Base-by-base conservation (phyloP, 164 flowering plant species). In the Vitis rotundifolia region DNA sequence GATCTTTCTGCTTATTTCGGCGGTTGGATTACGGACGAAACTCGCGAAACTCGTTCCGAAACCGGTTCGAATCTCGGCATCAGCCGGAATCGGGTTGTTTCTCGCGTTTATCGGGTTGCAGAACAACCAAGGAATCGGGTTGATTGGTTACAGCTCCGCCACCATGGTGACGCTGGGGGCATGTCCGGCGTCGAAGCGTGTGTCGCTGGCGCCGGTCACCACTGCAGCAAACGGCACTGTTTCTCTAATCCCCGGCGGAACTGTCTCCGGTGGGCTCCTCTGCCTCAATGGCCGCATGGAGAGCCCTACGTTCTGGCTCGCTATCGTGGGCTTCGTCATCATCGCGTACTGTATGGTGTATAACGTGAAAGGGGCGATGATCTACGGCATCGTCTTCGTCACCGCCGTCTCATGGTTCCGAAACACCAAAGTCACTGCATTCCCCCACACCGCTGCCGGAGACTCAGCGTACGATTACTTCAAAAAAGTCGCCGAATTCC, bases 321-420 rank as follows among this genome's bases (percentile, higher is more conserved):
- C 84, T 3, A 60, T 89, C 9, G 86, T 85, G 0, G 98, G 98
- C 1, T 92, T 94, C 79, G 82, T 91, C 1, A 86, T 92, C 0
- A 94, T 94, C 48, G 91, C 93, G 1, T 87, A 88, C 56, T 88
- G 96, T 57, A 48, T 92, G 37, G 81, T 82, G 19, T 89, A 86
- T 48, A 80, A 88, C 75, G 56, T 94, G 0, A 92, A 94, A 62
- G 98, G 98, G 0, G 97, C 93, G 1, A 92, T 92, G 94, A 90
- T 94, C 8, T 94, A 94, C 80, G 98, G 98, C 8, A 88, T 94
- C 29, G 76, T 94, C 0, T 89, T 94, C 69, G 97, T 94, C 1
- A 94, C 98, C 10, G 96, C 83, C 22, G 82, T 94, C 15, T 92
- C 97, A 1, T 94, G 98, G 98, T 88, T 94, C 81, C 89, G 97